These are phyloP conservation scores for Mycosphaerelloides madeirae DNA, from an alignment of 2,329 filamentous ascomycete species.

Conservation along the genomic window DNA sequence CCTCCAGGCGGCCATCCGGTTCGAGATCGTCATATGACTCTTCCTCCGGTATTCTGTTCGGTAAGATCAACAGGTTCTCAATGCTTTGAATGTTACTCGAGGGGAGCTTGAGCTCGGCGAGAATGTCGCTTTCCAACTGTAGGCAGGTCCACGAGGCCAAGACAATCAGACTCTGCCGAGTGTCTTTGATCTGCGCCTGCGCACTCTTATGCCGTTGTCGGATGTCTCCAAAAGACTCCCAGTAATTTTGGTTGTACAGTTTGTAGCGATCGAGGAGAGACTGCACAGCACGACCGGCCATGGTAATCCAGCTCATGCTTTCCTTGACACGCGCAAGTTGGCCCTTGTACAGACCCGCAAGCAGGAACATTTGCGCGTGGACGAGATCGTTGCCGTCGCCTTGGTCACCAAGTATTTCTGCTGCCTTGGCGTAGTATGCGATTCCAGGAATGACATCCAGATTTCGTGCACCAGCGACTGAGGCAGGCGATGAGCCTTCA, in stretches of 20 bases:
- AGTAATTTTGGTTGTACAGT: constrained; percentile 34
- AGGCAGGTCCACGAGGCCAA: constrained; percentile 89
- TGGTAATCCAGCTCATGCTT: constrained; percentile 68
- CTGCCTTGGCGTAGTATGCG: constrained; percentile 82
- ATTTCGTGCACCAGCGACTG: constrained; percentile 23
- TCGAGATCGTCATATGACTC: constrained; percentile 24
- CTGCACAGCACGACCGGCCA: constrained; percentile 58
- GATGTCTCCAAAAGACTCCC: constrained; percentile 32
- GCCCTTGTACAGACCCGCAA: constrained; percentile 83
- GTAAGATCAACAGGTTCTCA: constrained; percentile 61
- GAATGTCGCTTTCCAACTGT: constrained; percentile 89
- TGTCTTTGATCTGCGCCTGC: constrained; percentile 29
- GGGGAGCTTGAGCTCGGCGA: constrained; percentile 71
- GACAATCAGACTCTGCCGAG: constrained; percentile 39
- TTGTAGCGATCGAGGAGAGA: constrained; percentile 70
- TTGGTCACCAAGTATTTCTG: constrained; percentile 79
- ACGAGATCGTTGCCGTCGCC: constrained; percentile 73
- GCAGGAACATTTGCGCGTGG: constrained; percentile 77
- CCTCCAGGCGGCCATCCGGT: constrained; percentile 12
- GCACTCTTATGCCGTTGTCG: constrained; percentile 27
- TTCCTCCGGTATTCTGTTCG: constrained; percentile 49
- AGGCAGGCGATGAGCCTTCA: constrained; percentile 22
- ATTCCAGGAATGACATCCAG: constrained; percentile 83
- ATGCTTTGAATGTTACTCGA: constrained; percentile 56
- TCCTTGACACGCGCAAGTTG: constrained; percentile 83